Evolutionary conservation across 805 yeast genomes (phyloP).

Genomic region (Starmerella khaoyaiensis): DNA sequence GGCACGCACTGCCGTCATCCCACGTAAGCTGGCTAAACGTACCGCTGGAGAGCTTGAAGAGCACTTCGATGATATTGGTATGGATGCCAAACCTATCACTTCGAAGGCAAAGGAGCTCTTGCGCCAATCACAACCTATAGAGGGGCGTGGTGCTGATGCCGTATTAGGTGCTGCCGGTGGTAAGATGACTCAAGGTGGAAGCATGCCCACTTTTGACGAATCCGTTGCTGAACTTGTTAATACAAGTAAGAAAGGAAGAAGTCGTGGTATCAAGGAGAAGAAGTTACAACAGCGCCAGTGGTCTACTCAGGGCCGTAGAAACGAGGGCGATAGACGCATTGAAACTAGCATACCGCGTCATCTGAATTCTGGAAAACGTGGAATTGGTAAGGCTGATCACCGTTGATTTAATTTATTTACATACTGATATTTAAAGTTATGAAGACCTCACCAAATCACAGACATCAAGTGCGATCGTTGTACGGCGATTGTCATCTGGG

Average conservation of each 20-base stretch:
- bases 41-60: slow-evolving; percentile 68
- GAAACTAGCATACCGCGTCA: slow-evolving; percentile 84
- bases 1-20: slow-evolving; percentile 86
- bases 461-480: too few relatives aligned
- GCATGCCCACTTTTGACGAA: slow-evolving; percentile 47
- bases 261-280: slow-evolving; percentile 74
- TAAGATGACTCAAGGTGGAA: slow-evolving; percentile 28
- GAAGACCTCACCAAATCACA: too few relatives aligned
- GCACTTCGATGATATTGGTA: slow-evolving; percentile 82
- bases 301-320: slow-evolving; percentile 80
- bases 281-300: slow-evolving; percentile 88
- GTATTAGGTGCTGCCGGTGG: slow-evolving; percentile 43
- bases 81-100: slow-evolving; percentile 59
- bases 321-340: slow-evolving; percentile 90
- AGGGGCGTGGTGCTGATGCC: slow-evolving; percentile 62
- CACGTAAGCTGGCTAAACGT: slow-evolving; percentile 54
- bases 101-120: slow-evolving; percentile 32
- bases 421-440: too few relatives aligned
- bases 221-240: slow-evolving; percentile 53
- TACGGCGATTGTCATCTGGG: too few relatives aligned
- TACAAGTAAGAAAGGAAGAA: slow-evolving; percentile 40
- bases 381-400: slow-evolving; percentile 82
- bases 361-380: slow-evolving; percentile 91
- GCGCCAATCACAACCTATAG: slow-evolving; percentile 31
- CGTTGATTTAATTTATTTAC: slow-evolving; percentile 37